A percentile compares a stretch with the other conserved stretches of the same genome.
These are phyloP conservation scores for Ceratocystis ficicola DNA, from an alignment of 2,329 filamentous ascomycete genomes.

Conservation along the genomic window DNA sequence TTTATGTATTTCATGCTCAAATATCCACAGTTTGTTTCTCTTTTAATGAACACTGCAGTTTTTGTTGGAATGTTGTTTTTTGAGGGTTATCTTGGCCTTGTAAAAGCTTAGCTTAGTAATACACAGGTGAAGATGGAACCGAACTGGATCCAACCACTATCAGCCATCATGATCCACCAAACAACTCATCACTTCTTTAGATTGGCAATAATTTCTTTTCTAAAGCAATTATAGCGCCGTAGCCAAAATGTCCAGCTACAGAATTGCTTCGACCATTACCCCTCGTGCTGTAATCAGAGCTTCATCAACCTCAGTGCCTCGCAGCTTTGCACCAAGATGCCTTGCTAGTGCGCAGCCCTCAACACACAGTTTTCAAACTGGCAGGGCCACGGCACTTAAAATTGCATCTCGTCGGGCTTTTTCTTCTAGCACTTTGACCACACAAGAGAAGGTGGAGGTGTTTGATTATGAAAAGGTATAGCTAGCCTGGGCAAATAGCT, in stretches of 20 bases:
- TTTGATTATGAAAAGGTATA: constrained; percentile 22
- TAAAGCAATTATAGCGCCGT: background rate
- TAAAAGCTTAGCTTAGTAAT: too few species aligned
- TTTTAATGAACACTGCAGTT: background rate
- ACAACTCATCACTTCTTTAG: too few species aligned
- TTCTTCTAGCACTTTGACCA: background rate
- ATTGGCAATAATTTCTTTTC: background rate
- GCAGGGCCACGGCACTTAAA: background rate
- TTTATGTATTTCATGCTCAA: background rate
- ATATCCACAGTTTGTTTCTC: background rate
- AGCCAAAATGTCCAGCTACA: background rate
- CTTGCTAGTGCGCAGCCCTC: background rate
- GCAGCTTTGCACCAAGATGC: background rate
- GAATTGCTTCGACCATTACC: background rate
- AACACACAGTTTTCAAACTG: background rate
- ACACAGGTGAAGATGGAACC: too few species aligned
- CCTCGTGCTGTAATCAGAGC: background rate
- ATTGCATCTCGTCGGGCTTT: background rate
- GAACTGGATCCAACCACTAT: too few species aligned
- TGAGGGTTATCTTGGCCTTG: too few species aligned
- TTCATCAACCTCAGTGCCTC: background rate
- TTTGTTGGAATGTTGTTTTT: too few species aligned
- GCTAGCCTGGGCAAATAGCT: too few species aligned
- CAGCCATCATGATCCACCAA: too few species aligned
- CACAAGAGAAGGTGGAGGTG: background rate